Conservation (phyloP, 2,329 filamentous ascomycete genomes). For the Penicillium sp. region DNA sequence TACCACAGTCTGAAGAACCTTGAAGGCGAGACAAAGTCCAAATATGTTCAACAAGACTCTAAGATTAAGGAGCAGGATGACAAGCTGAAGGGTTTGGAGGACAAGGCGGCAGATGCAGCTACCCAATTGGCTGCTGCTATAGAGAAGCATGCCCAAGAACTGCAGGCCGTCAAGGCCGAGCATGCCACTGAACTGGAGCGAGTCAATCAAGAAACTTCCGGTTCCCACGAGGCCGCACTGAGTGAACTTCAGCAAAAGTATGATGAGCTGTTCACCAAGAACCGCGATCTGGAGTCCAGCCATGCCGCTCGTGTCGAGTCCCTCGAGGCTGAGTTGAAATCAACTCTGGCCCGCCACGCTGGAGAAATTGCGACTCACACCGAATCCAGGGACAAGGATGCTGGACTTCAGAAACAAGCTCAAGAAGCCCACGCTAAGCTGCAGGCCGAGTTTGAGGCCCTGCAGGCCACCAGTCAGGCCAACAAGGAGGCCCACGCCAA, state of each 20-base stretch:
- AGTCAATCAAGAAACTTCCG: conserved; percentile 34
- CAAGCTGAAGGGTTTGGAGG: conserved; percentile 38
- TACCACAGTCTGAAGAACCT: conserved; percentile 42
- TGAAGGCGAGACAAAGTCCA: conserved; percentile 43
- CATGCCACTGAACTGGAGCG: conserved; percentile 42
- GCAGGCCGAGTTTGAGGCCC: conserved; percentile 23
- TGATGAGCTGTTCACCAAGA: conserved; percentile 35
- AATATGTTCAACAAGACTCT: conserved; percentile 40
- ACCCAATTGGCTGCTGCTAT: conserved; percentile 32
- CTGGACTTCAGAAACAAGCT: conserved; percentile 41
- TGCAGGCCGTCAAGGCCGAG: conserved; percentile 39
- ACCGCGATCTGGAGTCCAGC: conserved; percentile 33
- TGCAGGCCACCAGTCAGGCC: conserved; percentile 12
- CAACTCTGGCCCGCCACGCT: conserved; percentile 31
- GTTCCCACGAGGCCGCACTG: conserved; percentile 35
- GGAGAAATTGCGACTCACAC: conserved; percentile 35
- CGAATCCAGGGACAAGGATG: conserved; percentile 31
- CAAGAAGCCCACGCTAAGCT: conserved; percentile 31
- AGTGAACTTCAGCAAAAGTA: conserved; percentile 39
- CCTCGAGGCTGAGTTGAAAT: conserved; percentile 30
- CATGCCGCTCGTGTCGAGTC: conserved; percentile 38
- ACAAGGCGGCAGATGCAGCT: conserved; percentile 37
- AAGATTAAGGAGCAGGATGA: conserved; percentile 39
- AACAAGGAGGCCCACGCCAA: conserved; percentile 30
- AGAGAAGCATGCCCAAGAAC: conserved; percentile 38